Base-by-base conservation (phyloP, 2,329 filamentous ascomycete genomes). In the Colletotrichum horii region DNA sequence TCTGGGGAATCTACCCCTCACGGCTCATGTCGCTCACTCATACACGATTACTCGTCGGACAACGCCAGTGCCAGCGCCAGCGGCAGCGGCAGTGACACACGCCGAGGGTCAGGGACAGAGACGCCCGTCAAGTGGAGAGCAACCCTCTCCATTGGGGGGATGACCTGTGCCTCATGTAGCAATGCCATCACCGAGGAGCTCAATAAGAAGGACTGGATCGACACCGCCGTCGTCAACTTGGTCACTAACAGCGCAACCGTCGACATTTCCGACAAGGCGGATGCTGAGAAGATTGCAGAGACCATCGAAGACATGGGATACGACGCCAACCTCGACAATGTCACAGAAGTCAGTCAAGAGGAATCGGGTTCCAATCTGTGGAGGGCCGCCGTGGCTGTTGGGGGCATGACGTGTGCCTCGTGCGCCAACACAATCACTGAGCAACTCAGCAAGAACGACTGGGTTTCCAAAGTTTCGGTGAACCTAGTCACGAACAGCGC, bases 361-460 rank as follows among this genome's bases (percentile, higher is more conserved):
- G 87, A 89, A 72, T 81, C 86, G 22, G 82, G 90, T 22, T 79
- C 87, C 52, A 83, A 87, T 16, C 83, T 79, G n/a, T 92, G 89
- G 87, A 84, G 87, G 61, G 89, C 87, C 3, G 88, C 85, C 1
- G 77, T 92, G n/a, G 90, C 92, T 32, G 88, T 96, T 52, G 91
- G 89, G 32, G 94, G 94, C 72, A 95, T 96, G 93, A 94, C 92
- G 5, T 95, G 94, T 81, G 91, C 92, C 16, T 89, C 93, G 15
- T 96, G 94, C 80, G 88, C 89, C 72, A 93, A 93, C 80, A 87
- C 88, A 43, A 91, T 95, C 78, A 92, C 90, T 14, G 84, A 89
- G 9, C 89, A 90, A 77, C 82, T 95, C 34, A 85, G 89, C 58
- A 90, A 91, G 77, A 83, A 88, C 26, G 85, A 88, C 9, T 91